Conservation (phyloP, 2,329 filamentous ascomycete species). For the Nothophoma quercina region DNA sequence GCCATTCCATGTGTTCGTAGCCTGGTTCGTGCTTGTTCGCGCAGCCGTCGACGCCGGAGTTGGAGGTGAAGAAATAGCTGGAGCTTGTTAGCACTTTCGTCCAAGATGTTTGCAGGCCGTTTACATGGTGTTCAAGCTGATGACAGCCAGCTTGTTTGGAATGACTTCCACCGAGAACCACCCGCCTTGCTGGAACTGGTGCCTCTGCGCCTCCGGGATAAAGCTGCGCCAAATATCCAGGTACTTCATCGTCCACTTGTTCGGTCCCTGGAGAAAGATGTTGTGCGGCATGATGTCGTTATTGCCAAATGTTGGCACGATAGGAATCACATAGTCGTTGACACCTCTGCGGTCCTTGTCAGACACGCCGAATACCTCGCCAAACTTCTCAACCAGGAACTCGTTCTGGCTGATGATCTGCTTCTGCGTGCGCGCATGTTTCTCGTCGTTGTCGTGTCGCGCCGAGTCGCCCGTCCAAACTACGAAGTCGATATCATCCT, state of each 20-base stretch:
- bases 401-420: conserved; percentile 83
- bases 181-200: conserved; percentile 89
- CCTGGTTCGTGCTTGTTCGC: conserved; percentile 80
- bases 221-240: conserved; percentile 81
- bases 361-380: conserved; percentile 69
- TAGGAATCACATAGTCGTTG: conserved; percentile 72
- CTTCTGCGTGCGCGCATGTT: conserved; percentile 74
- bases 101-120: conserved; percentile 12
- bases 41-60: conserved; percentile 93
- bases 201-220: conserved; percentile 90
- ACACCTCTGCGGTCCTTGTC: conserved; percentile 56
- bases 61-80: conserved; percentile 88
- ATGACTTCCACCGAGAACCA: conserved; percentile 97
- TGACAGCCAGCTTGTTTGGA: conserved; percentile 81
- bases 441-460: conserved; percentile 86
- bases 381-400: conserved; percentile 77
- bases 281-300: conserved; percentile 98
- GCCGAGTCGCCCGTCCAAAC: conserved; percentile 93
- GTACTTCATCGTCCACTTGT: conserved; percentile 82
- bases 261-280: conserved; percentile 85
- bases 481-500: conserved; percentile 84
- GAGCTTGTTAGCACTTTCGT: neutral
- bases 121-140: conserved; percentile 90
- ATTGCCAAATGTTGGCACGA: conserved; percentile 92
- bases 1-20: conserved; percentile 95